Evolutionary conservation across 257 asterid genomes (phyloP), one percentile per base, ranked within the genome.

Genomic region (Solanum chilense): DNA sequence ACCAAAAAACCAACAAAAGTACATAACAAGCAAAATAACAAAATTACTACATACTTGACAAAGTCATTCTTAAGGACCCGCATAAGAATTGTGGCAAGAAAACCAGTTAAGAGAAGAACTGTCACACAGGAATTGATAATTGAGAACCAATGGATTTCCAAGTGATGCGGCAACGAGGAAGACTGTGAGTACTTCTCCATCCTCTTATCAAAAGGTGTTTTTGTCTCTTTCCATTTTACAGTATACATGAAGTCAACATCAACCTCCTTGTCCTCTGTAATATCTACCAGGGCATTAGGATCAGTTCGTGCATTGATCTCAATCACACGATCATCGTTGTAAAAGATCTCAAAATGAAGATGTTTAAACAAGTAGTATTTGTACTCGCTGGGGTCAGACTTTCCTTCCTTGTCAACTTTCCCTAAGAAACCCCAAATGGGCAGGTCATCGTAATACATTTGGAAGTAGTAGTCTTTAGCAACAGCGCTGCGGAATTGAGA

Each of bases 81-180:
- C 89, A 89, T 87, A 37, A 89, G 89, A 45, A 89, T 87, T 23
- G 89, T 89, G 45, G 91, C 90, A 60, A 89, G 87, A 70, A 89
- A 89, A n/a, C 90, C 91, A 42, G 91, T 89, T 41, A 89, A 35
- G 33, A 87, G 85, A 66, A 87, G 88, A 80, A 89, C 91, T 18
- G 91, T 89, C 49, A 89, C 91, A 47, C 90, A 89, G 44, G 90
- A 89, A 82, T 89, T 89, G 62, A 89, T 89, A 7, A 89, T 89
- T 44, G 91, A 87, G 81, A 89, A 89, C 91, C 91, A 89, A 42
- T 89, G 91, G 37, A 89, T 89, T 52, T 89, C 91, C 91, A 89
- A 71, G 84, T 87, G 89, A 69, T 87, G 89, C 7, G 89, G 91
- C 85, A 89, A 52, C 5, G 91, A 87, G 20, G 91, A 89, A 81